Conservation (phyloP, 257 asterid genomes). For the Perilla frutescens region DNA sequence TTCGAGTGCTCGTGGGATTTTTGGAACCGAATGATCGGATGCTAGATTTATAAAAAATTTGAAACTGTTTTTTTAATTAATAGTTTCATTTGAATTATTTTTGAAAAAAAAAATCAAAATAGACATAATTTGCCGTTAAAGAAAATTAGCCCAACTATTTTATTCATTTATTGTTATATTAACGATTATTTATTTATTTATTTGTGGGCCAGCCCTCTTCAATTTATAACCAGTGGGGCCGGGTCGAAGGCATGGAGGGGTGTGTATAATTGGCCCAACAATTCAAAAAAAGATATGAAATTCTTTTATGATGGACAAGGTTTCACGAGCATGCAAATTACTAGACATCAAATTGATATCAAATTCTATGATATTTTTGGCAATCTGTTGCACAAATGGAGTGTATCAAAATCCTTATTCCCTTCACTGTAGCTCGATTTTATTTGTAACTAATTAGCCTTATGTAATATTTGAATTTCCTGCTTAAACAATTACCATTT, state of each 20-base stretch:
- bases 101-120: too few relatives aligned
- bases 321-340: constrained; percentile 47
- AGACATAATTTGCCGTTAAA: too few relatives aligned
- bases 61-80: too few relatives aligned
- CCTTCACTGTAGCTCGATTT: not conserved
- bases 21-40: too few relatives aligned
- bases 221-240: constrained; percentile 54
- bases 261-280: constrained; percentile 28
- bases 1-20: too few relatives aligned
- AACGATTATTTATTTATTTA: too few relatives aligned
- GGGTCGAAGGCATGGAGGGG: constrained; percentile 60
- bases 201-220: constrained; percentile 39
- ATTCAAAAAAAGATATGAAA: constrained; percentile 39
- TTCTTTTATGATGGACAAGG: constrained; percentile 60
- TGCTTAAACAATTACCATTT: not conserved
- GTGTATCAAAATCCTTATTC: constrained; percentile 40
- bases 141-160: not conserved
- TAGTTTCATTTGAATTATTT: too few relatives aligned
- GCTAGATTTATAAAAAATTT: too few relatives aligned
- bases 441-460: not conserved
- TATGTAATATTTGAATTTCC: not conserved
- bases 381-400: constrained; percentile 47
- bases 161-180: not conserved
- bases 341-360: constrained; percentile 36
- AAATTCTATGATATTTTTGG: constrained; percentile 53